Evolutionary conservation across 164 flowering plant genomes (phyloP).

Genomic region (Platanus orientalis): DNA sequence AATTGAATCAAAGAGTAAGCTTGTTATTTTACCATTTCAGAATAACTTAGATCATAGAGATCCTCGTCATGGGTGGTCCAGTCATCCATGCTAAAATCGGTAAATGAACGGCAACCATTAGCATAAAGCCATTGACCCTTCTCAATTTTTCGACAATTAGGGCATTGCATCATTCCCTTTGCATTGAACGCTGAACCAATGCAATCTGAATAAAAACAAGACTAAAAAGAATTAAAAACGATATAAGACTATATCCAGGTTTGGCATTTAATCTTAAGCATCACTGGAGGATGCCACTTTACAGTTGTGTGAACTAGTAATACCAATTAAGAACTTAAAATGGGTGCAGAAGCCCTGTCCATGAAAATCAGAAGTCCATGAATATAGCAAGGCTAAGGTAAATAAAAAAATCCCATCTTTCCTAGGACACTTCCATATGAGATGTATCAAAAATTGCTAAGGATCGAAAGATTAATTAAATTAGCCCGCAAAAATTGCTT

Average conservation of each 20-base stretch:
- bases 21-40: conserved; percentile 60
- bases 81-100: conserved; percentile 68
- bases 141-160: conserved; percentile 81
- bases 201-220: conserved; percentile 45
- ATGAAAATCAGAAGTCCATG: no score
- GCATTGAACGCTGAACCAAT: conserved; percentile 83
- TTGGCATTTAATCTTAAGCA: no score
- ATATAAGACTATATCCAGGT: background rate
- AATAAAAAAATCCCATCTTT: no score
- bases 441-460: no score
- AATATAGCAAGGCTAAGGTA: no score
- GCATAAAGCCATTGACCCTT: conserved; percentile 82
- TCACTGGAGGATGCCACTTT: no score
- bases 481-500: no score
- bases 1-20: background rate
- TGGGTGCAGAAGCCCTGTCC: no score
- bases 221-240: background rate
- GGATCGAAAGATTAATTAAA: no score
- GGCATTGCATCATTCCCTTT: conserved; percentile 86
- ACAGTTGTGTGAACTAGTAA: no score
- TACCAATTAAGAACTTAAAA: no score
- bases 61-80: conserved; percentile 73
- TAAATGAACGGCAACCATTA: conserved; percentile 49
- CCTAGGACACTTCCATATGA: no score
- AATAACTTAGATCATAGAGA: conserved; percentile 64